These are phyloP conservation scores for Viola pubescens DNA, from an alignment of 441 rosid genomes.

Conservation along the genomic window DNA sequence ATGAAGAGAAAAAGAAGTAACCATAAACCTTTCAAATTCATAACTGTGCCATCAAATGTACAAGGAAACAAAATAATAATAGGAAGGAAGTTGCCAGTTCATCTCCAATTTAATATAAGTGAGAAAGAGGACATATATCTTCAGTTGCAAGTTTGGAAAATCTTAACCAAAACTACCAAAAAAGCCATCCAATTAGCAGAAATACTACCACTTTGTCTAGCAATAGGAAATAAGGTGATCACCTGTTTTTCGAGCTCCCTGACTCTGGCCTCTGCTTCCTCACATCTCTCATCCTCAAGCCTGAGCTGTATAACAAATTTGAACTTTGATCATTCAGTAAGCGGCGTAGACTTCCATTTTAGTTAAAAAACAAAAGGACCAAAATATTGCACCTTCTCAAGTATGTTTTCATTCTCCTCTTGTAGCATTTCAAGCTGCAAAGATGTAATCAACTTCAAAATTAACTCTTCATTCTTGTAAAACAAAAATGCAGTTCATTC, in stretches of 20 bases:
- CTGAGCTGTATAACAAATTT: constrained; percentile 58
- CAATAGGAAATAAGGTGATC: constrained; percentile 11
- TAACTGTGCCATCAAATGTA: neutral
- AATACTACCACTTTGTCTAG: neutral
- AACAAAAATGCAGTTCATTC: neutral
- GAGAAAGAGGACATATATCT: neutral
- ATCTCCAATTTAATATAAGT: neutral
- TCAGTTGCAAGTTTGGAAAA: neutral
- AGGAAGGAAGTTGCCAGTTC: neutral
- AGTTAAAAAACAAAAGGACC: constrained; percentile 3
- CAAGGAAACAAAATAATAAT: neutral
- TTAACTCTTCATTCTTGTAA: neutral
- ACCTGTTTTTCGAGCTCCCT: constrained; percentile 96
- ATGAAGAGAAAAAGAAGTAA: neutral
- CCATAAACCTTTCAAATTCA: neutral
- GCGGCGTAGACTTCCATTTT: neutral
- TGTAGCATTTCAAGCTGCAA: constrained; percentile 79
- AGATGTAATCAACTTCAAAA: constrained; percentile 11
- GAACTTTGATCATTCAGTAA: constrained; percentile 7
- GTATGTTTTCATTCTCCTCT: constrained; percentile 58
- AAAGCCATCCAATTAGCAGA: neutral
- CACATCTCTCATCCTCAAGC: constrained; percentile 82
- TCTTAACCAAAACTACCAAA: constrained; percentile 6
- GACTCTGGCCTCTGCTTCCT: constrained; percentile 83
- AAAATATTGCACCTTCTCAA: constrained; percentile 46